These are phyloP conservation scores for Trichoderma sp. DNA, from an alignment of 2,329 filamentous ascomycete species.

Conservation along the genomic window DNA sequence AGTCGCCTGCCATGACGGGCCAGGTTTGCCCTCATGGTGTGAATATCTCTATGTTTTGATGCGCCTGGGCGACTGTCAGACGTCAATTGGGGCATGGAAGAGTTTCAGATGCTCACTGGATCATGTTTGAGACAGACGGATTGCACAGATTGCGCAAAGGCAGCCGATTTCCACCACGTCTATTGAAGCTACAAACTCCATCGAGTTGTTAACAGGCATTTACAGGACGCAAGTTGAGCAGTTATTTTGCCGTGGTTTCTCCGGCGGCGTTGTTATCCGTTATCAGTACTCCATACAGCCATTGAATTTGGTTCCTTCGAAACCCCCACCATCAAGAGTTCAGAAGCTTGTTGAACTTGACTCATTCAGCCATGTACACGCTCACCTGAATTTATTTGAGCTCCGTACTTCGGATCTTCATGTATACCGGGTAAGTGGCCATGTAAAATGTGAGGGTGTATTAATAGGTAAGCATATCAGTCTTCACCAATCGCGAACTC, in stretches of 20 bases:
- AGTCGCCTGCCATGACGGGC: constrained; percentile 48
- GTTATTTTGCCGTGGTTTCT: constrained; percentile 12
- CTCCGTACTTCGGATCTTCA: background rate
- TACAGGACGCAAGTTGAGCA: background rate
- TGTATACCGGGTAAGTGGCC: background rate
- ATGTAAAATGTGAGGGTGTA: background rate
- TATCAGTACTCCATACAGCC: background rate
- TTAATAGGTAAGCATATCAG: background rate
- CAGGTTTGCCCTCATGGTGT: constrained; percentile 48
- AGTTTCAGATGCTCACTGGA: background rate
- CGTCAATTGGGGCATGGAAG: constrained; percentile 5
- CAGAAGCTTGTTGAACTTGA: background rate
- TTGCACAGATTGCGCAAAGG: constrained; percentile 4
- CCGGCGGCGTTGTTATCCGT: background rate
- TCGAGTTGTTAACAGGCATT: background rate
- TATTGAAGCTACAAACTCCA: background rate
- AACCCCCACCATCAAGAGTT: background rate
- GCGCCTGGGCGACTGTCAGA: constrained; percentile 17
- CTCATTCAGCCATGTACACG: background rate
- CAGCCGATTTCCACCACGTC: constrained; percentile 2
- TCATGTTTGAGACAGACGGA: constrained; percentile 16
- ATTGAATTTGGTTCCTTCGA: background rate
- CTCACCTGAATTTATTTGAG: background rate
- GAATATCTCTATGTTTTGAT: constrained; percentile 32
- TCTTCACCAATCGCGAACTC: background rate